Percentiles rank a stretch among this genome's conserved stretches.
These are phyloP conservation scores for Stephania cephalantha DNA, from an alignment of 164 flowering plant genomes.

Conservation along the genomic window DNA sequence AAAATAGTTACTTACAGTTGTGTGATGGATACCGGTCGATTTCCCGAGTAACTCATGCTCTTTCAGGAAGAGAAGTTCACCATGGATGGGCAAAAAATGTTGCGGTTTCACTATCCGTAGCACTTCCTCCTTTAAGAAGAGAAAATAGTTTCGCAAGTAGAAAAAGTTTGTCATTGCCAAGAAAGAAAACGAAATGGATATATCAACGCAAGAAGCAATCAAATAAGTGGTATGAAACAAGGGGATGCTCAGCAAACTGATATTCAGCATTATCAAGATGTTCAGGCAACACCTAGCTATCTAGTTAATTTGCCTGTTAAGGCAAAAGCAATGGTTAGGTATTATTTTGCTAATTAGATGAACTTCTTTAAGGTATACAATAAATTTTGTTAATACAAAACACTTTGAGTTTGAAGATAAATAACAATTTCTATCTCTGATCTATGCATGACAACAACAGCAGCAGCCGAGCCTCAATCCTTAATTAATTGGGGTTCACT, in stretches of 20 bases:
- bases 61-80: constrained; percentile 91
- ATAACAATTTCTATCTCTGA: no score
- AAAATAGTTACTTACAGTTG: constrained; percentile 55
- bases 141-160: not conserved
- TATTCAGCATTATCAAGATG: not conserved
- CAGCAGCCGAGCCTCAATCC: no score
- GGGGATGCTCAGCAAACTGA: not conserved
- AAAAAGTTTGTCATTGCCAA: not conserved
- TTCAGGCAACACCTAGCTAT: not conserved
- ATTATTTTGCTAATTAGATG: not conserved
- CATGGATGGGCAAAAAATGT: constrained; percentile 94
- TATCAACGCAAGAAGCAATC: not conserved
- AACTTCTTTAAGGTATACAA: not conserved
- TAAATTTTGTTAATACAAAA: not conserved
- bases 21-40: constrained; percentile 92
- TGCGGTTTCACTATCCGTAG: constrained; percentile 93
- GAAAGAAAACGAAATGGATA: not conserved
- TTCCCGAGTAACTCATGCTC: constrained; percentile 95
- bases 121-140: constrained; percentile 77
- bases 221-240: constrained; percentile 5
- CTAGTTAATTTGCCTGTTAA: not conserved
- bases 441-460: no score
- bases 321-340: not conserved
- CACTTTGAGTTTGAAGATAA: not conserved
- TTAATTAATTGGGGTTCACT: no score